Base-by-base conservation (phyloP, 2,329 filamentous ascomycete genomes). In the Aphanoascus verrucosus region DNA sequence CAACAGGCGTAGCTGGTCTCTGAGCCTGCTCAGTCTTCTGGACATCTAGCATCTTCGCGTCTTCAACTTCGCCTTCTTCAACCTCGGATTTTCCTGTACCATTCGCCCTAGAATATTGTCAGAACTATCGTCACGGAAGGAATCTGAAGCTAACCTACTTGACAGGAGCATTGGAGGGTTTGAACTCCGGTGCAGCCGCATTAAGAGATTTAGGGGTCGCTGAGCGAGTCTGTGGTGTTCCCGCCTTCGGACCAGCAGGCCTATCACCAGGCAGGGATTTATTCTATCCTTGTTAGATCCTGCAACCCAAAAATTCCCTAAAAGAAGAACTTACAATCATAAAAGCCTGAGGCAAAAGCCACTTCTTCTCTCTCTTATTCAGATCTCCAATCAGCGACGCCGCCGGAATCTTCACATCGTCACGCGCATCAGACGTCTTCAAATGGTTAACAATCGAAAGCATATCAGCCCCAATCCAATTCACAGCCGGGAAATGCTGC, bases 401-500 rank as follows among this genome's bases (percentile, higher is more conserved):
- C 11, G 74, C 72, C 8, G 74, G 69, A 31, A 74, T 74, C 60
- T 75, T 74, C 38, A 76, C 68, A 60, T 76, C 74, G 55, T 75
- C 72, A 59, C 73, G 65, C 44, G 44, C 54, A 46, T 71, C 68
- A 51, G 74, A 71, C 14, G 67, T 70, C 53, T 72, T 68, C 40
- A 76, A 60, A 15, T 64, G 62, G 47, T 72, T 71, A 48, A 76
- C 70, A 49, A 67, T 67, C 4, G 62, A 65, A 42, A 71, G 62
- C 63, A 75, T 69, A 49, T 70, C 65, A 15, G 64, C 63, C 34
- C 88, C 93, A 77, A 94, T 91, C 67, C 88, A 93, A 64, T 94
- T 88, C 55, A 97, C 81, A 14, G 84, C 85, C 3, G 93, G 94
- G 76, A 95, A 98, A 62, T 83, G 79, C 49, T 88, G 82, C 20